Conservation (phyloP, 257 asterid species). For the Solanum tarijense region DNA sequence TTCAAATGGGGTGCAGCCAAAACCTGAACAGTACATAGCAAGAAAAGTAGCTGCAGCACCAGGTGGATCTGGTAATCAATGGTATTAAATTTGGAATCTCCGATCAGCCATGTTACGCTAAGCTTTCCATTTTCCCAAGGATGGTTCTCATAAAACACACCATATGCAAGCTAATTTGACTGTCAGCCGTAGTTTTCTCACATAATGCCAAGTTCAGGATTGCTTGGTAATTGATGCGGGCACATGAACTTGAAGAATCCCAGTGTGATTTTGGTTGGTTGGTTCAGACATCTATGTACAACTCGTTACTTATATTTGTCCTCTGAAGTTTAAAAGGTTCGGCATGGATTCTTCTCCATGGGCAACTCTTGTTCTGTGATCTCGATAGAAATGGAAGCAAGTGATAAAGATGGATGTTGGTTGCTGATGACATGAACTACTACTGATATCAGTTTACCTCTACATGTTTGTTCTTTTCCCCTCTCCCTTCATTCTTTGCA, state of each 20-base stretch:
- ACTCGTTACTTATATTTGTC: not conserved
- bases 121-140: not conserved
- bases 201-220: not conserved
- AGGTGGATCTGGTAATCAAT: conserved; percentile 30
- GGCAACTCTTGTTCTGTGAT: not conserved
- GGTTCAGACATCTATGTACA: not conserved
- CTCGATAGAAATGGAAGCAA: not conserved
- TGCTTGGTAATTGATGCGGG: not conserved
- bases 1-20: conserved; percentile 21
- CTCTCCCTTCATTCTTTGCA: not conserved
- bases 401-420: not conserved
- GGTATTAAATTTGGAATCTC: conserved; percentile 20
- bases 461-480: not conserved
- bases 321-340: not conserved
- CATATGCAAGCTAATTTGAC: not conserved
- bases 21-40: conserved; percentile 37
- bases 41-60: conserved; percentile 42
- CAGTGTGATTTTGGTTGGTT: not conserved
- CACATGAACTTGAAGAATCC: not conserved
- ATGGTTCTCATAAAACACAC: not conserved
- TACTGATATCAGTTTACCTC: not conserved
- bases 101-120: not conserved
- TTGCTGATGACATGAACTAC: not conserved
- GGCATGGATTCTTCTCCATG: not conserved
- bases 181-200: not conserved